phyloP scores from a whole-genome alignment of 257 asterid species.

The Nemophila menziesii region DNA sequence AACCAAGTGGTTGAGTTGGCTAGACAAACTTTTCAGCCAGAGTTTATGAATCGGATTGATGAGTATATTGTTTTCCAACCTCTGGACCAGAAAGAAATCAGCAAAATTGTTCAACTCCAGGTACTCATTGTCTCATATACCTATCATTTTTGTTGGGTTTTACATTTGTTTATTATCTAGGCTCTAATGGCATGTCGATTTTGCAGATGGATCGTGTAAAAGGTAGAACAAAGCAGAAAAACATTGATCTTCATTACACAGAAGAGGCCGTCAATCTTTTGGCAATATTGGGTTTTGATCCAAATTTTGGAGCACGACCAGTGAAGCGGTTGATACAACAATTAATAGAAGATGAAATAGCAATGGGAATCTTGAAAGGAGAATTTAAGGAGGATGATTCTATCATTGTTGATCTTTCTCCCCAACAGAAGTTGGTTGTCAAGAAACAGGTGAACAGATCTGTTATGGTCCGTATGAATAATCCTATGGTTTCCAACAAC shows the following conservation, averaged over 20 bases:
- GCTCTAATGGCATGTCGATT: no score
- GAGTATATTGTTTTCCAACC: conserved; percentile 96
- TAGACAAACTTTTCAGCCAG: conserved; percentile 73
- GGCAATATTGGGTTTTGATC: conserved; percentile 78
- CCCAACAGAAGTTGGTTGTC: no score
- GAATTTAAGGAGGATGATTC: conserved; percentile 74
- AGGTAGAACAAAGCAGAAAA: conserved; percentile 65
- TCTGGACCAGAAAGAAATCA: conserved; percentile 67
- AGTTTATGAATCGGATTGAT: conserved; percentile 91
- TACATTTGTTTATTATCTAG: no score
- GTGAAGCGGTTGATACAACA: conserved; percentile 91
- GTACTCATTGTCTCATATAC: conserved; percentile 17
- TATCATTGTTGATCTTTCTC: no score
- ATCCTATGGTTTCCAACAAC: no score
- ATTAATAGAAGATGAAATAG: conserved; percentile 72
- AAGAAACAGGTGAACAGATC: no score
- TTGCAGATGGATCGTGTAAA: conserved; percentile 77
- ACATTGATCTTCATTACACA: conserved; percentile 62
- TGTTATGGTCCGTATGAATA: no score
- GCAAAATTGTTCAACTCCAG: conserved; percentile 62
- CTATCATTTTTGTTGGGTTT: neutral
- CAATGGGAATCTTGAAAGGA: conserved; percentile 83
- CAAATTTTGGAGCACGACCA: conserved; percentile 90
- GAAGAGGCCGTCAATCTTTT: conserved; percentile 67
- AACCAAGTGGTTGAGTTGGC: conserved; percentile 79